Evolutionary conservation across 78 protist genomes (phyloP).

Genomic region (Emiliania huxleyi): DNA sequence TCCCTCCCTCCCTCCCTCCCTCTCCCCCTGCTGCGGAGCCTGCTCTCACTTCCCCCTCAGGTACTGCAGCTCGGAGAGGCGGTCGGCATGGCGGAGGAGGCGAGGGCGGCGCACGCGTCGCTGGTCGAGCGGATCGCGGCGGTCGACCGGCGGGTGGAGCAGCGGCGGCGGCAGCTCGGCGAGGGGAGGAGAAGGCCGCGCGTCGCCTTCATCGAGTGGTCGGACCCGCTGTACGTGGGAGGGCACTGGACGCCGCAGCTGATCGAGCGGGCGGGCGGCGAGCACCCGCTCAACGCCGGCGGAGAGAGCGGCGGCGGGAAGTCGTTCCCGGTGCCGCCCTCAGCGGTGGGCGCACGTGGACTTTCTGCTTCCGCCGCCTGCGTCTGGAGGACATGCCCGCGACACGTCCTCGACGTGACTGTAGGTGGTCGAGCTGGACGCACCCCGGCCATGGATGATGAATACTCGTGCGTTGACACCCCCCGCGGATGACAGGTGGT

Average conservation of each 20-base stretch:
- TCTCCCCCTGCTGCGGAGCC: no score
- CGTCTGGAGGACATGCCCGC: no score
- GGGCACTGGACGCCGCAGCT: slow-evolving; percentile 69
- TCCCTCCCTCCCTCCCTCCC: no score
- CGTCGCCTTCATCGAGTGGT: slow-evolving; percentile 62
- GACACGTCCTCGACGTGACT: no score
- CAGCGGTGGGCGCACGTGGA: no score
- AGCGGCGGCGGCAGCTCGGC: not conserved
- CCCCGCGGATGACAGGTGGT: no score
- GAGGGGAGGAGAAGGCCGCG: no score
- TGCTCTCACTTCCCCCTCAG: no score
- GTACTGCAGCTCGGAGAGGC: slow-evolving; percentile 49
- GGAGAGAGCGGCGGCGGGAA: not conserved
- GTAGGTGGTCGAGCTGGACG: no score
- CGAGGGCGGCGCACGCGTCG: not conserved
- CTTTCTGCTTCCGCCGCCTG: no score
- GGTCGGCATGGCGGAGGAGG: slow-evolving; percentile 39
- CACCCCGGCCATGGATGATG: no score
- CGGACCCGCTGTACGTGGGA: slow-evolving; percentile 45
- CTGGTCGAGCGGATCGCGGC: not conserved
- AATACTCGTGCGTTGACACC: no score
- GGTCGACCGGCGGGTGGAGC: not conserved
- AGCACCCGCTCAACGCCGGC: slow-evolving; percentile 40
- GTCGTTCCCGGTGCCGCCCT: slow-evolving; percentile 20
- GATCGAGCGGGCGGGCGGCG: slow-evolving; percentile 47